phyloP scores from a whole-genome alignment of 73 alveolate genomes.

The Halteria grandinella region DNA sequence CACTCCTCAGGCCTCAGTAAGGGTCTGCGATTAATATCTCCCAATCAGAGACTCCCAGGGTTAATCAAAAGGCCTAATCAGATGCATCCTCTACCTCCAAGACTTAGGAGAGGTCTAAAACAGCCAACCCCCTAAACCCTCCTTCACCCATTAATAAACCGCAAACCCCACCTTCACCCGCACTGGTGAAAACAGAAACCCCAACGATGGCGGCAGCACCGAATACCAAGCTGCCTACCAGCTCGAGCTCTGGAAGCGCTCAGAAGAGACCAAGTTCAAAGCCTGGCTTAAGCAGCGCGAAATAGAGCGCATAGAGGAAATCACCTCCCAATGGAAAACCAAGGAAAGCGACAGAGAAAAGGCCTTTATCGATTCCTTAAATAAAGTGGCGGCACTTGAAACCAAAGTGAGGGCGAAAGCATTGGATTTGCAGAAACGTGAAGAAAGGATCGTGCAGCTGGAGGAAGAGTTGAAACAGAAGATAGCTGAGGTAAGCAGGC shows the following conservation, averaged over 20 bases:
- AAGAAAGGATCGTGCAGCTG: slow-evolving; percentile 77
- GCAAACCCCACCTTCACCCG: neutral
- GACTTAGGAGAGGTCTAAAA: slow-evolving; percentile 37
- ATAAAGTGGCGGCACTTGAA: slow-evolving; percentile 75
- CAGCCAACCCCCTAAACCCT: neutral
- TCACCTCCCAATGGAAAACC: slow-evolving; percentile 84
- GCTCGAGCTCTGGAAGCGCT: slow-evolving; percentile 93
- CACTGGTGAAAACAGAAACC: slow-evolving; percentile 35
- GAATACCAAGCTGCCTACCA: slow-evolving; percentile 78
- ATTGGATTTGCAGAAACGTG: slow-evolving; percentile 89
- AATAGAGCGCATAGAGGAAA: slow-evolving; percentile 80
- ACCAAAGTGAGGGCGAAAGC: slow-evolving; percentile 80
- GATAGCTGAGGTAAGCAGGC: slow-evolving; percentile 82
- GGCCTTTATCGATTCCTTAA: slow-evolving; percentile 67
- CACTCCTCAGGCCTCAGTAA: slow-evolving; percentile 23
- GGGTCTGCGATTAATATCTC: slow-evolving; percentile 37
- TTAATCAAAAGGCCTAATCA: slow-evolving; percentile 12
- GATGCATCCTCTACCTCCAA: slow-evolving; percentile 48
- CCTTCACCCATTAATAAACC: neutral
- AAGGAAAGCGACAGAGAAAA: slow-evolving; percentile 87
- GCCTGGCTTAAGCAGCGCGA: slow-evolving; percentile 88
- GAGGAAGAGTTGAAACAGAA: slow-evolving; percentile 90
- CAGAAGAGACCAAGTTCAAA: slow-evolving; percentile 92
- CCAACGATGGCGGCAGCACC: neutral
- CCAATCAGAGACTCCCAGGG: slow-evolving; percentile 22